Conservation (phyloP, 345 rosid genomes). For the Syzygium oleosum region DNA sequence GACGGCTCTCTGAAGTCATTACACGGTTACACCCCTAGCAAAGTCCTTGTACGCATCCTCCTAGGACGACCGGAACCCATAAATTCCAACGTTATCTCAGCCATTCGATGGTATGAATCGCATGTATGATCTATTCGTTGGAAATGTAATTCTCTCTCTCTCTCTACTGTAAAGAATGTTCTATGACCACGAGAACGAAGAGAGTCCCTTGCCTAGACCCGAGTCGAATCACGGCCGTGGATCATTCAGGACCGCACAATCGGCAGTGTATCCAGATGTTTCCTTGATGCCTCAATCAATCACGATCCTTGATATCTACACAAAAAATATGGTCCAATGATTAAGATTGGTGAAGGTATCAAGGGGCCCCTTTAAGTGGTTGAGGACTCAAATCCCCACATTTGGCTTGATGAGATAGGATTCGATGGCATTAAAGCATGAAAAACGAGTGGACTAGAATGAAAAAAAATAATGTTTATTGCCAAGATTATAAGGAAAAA, state of each 20-base stretch:
- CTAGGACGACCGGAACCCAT: not conserved
- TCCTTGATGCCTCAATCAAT: not conserved
- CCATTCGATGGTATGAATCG: not conserved
- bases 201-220: not conserved
- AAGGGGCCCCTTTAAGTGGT: not conserved
- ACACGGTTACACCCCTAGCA: not conserved
- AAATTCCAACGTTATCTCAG: not conserved
- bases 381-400: not conserved
- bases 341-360: not conserved
- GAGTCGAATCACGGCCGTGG: not conserved
- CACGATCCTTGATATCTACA: accelerated
- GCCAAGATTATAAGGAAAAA: not conserved
- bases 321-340: not conserved
- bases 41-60: not conserved
- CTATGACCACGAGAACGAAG: not conserved
- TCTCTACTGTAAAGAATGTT: not conserved
- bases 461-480: not conserved
- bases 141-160: not conserved
- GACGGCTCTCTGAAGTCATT: not conserved
- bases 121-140: not conserved
- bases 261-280: no score
- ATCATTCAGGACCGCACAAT: not conserved
- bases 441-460: not conserved
- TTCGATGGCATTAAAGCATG: not conserved
- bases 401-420: not conserved